Evolutionary conservation across 1,284 basidiomycete species (phyloP).

Genomic region (Malassezia vespertilionis): DNA sequence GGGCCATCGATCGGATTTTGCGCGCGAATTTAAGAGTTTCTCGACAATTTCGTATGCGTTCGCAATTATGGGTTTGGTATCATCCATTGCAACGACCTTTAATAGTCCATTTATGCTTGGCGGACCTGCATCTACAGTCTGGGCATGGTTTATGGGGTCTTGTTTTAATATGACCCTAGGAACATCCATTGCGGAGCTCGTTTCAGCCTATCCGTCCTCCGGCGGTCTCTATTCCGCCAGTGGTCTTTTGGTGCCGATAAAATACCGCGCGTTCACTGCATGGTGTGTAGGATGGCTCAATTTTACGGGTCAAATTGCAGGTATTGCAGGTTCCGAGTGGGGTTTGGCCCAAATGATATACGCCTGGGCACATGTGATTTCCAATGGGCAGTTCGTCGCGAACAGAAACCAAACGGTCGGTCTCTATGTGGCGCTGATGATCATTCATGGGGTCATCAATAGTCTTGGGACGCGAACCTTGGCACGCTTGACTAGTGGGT

Average conservation of each 20-base stretch:
- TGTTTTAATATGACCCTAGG: slow-evolving; percentile 43
- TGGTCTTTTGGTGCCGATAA: slow-evolving; percentile 38
- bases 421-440: slow-evolving; percentile 36
- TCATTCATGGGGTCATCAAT: slow-evolving; percentile 53
- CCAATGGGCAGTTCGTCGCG: slow-evolving; percentile 28
- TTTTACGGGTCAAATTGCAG: slow-evolving; percentile 73
- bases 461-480: slow-evolving; percentile 70
- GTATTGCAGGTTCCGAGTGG: slow-evolving; percentile 75
- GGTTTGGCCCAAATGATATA: slow-evolving; percentile 81
- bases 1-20: slow-evolving; percentile 44
- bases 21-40: slow-evolving; percentile 44
- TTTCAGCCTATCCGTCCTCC: slow-evolving; percentile 65
- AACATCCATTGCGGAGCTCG: slow-evolving; percentile 43
- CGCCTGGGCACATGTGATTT: slow-evolving; percentile 53
- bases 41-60: slow-evolving; percentile 45
- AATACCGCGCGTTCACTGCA: slow-evolving; percentile 54
- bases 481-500: slow-evolving; percentile 64
- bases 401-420: slow-evolving; percentile 23
- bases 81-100: slow-evolving; percentile 44
- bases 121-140: slow-evolving; percentile 35
- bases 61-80: slow-evolving; percentile 45
- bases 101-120: slow-evolving; percentile 40
- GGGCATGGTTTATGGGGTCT: slow-evolving; percentile 44
- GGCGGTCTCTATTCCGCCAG: slow-evolving; percentile 59
- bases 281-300: slow-evolving; percentile 61